Conservation (phyloP, 2,329 filamentous ascomycete genomes). For the Aspergillus niger region DNA sequence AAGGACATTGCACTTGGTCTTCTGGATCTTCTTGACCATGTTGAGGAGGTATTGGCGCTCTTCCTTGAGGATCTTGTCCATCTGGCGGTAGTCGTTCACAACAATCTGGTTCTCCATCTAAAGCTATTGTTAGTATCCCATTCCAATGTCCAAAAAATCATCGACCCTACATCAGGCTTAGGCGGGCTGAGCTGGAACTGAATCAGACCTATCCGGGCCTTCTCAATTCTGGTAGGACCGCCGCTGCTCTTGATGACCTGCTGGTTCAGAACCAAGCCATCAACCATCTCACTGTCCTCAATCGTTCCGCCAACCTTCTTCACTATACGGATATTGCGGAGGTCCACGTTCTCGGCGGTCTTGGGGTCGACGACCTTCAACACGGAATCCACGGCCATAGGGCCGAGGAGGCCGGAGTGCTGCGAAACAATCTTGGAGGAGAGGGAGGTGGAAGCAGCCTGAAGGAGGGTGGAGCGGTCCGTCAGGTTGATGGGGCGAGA, state of each 20-base stretch:
- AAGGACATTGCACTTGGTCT: slow-evolving; percentile 98
- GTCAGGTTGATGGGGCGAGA: slow-evolving; percentile 87
- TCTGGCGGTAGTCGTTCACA: slow-evolving; percentile 98
- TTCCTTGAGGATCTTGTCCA: slow-evolving; percentile 99
- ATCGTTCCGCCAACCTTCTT: slow-evolving; percentile 99
- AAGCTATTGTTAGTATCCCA: slow-evolving; percentile 5
- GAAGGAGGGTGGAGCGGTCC: slow-evolving; percentile 86
- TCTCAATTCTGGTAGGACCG: slow-evolving; percentile 90
- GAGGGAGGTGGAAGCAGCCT: slow-evolving; percentile 94
- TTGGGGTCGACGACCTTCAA: slow-evolving; percentile 94
- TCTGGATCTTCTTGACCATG: slow-evolving; percentile 99
- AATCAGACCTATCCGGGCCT: slow-evolving; percentile 93
- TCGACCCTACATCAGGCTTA: slow-evolving; percentile 78
- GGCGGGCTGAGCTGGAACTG: slow-evolving; percentile 98
- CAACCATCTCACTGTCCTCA: slow-evolving; percentile 96
- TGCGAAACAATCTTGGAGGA: slow-evolving; percentile 99
- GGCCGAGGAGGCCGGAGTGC: slow-evolving; percentile 90
- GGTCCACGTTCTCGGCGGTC: slow-evolving; percentile 92
- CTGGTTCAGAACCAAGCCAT: slow-evolving; percentile 90
- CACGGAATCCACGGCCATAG: slow-evolving; percentile 97
- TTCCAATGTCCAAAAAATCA: not conserved
- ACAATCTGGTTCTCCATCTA: slow-evolving; percentile 99
- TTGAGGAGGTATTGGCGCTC: slow-evolving; percentile 97
- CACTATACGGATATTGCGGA: slow-evolving; percentile 93
- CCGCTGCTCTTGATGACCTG: slow-evolving; percentile 90